Percentiles rank a stretch among this genome's conserved stretches.
These are phyloP conservation scores for Tylopilus sp. DNA, from an alignment of 768 basidiomycete genomes.

Conservation along the genomic window DNA sequence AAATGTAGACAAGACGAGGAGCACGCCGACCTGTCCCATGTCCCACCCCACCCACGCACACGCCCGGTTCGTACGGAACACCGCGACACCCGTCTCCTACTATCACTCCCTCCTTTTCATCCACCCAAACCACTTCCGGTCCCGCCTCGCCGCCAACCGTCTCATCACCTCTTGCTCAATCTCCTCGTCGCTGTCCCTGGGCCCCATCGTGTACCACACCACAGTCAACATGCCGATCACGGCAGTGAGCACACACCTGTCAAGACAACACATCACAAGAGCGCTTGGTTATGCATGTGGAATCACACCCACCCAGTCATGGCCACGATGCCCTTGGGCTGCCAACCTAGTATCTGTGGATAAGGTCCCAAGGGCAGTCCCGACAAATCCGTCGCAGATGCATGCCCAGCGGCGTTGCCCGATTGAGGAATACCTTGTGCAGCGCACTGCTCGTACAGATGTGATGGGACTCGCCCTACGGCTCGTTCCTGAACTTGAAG, in stretches of 20 bases:
- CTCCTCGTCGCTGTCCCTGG: constrained; percentile 72
- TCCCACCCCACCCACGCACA: no score
- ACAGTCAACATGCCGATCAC: constrained; percentile 79
- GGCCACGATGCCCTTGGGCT: constrained; percentile 66
- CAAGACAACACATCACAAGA: constrained; percentile 9
- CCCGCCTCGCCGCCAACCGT: constrained; percentile 55
- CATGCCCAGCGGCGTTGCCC: constrained; percentile 88
- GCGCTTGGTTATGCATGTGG: background rate
- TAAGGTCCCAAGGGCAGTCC: constrained; percentile 69
- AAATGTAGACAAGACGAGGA: background rate
- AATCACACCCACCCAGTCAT: constrained; percentile 59
- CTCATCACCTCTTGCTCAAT: constrained; percentile 66
- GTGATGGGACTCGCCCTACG: constrained; percentile 47
- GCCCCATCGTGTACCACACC: constrained; percentile 84
- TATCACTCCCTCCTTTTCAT: constrained; percentile 15
- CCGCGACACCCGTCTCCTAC: no score
- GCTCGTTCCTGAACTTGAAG: constrained; percentile 55
- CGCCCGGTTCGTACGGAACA: background rate
- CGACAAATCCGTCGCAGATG: constrained; percentile 61
- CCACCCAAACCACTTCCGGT: constrained; percentile 43
- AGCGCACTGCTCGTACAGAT: constrained; percentile 69
- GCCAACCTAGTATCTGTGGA: constrained; percentile 71
- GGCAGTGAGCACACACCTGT: constrained; percentile 78
- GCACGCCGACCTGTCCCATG: no score
- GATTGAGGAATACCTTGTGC: constrained; percentile 52